These are phyloP conservation scores for Stemphylium beticola DNA, from an alignment of 2,329 filamentous ascomycete genomes.

Conservation along the genomic window DNA sequence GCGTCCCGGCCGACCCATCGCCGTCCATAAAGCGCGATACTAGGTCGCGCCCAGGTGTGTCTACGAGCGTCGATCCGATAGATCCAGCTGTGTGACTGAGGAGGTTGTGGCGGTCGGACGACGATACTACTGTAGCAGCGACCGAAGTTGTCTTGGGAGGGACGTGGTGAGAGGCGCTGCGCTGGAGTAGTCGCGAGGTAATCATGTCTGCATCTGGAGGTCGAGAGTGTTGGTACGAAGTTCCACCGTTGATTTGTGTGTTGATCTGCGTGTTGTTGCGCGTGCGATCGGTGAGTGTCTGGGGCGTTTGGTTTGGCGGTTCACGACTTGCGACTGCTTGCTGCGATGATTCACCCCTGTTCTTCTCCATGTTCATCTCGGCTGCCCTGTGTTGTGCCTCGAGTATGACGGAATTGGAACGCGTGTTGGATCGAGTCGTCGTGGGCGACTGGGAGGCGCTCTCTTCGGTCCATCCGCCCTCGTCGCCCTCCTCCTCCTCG, in stretches of 20 bases:
- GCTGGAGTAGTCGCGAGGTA: conserved; percentile 70
- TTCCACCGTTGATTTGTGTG: conserved; percentile 39
- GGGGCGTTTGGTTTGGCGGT: conserved; percentile 16
- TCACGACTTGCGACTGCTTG: conserved; percentile 17
- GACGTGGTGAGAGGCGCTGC: conserved; percentile 66
- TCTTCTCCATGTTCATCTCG: conserved; percentile 31
- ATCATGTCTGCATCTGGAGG: conserved; percentile 67
- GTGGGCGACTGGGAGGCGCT: conserved; percentile 51
- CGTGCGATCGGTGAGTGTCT: conserved; percentile 37
- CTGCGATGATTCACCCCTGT: conserved; percentile 25
- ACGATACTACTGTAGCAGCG: conserved; percentile 57
- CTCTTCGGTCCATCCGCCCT: conserved; percentile 52
- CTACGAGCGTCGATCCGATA: conserved; percentile 47
- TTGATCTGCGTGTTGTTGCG: conserved; percentile 34
- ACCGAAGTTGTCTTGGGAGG: conserved; percentile 71
- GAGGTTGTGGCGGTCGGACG: conserved; percentile 47
- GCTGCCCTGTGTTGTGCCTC: conserved; percentile 39
- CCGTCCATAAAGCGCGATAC: conserved; percentile 56
- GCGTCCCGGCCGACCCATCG: conserved; percentile 50
- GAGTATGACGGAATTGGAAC: conserved; percentile 49
- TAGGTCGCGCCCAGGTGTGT: conserved; percentile 50
- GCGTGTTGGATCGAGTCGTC: conserved; percentile 50
- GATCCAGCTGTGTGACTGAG: conserved; percentile 48
- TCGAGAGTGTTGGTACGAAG: conserved; percentile 43
- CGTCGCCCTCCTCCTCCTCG: conserved; percentile 38